Evolutionary conservation across 305 asterid species (phyloP).

Genomic region (Fraxinus baroniana): DNA sequence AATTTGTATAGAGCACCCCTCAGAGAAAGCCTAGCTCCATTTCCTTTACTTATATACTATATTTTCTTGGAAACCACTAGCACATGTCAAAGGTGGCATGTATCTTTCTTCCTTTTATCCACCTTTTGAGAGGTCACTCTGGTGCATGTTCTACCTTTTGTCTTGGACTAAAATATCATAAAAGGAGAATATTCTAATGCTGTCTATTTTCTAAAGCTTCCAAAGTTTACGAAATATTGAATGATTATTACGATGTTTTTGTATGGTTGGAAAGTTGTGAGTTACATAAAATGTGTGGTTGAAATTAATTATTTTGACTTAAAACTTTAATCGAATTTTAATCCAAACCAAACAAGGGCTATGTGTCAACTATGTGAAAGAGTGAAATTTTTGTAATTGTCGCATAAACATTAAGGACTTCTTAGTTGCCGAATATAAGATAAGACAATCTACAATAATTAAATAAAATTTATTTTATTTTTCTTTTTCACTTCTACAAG

Average conservation of each 20-base stretch:
- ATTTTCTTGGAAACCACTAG: constrained; percentile 18
- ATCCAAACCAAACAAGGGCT: too few species aligned
- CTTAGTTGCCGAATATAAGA: neutral
- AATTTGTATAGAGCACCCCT: neutral
- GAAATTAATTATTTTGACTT: too few species aligned
- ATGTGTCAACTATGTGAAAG: too few species aligned
- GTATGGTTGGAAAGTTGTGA: too few species aligned
- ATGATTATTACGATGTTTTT: neutral
- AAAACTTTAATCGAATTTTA: too few species aligned
- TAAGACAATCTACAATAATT: neutral
- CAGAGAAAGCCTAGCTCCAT: neutral
- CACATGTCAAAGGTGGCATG: neutral
- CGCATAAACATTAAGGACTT: neutral
- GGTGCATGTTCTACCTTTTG: neutral
- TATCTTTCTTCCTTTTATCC: neutral
- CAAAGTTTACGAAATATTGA: neutral
- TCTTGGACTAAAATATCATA: neutral
- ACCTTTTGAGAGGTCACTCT: neutral
- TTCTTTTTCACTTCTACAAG: too few species aligned
- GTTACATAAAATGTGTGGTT: too few species aligned
- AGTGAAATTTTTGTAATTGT: neutral
- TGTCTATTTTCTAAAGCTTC: neutral
- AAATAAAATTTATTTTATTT: too few species aligned
- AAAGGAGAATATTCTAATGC: neutral
- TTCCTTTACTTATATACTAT: neutral